These are phyloP conservation scores for Candida boidinii DNA, from an alignment of 805 yeast species.

Conservation along the genomic window DNA sequence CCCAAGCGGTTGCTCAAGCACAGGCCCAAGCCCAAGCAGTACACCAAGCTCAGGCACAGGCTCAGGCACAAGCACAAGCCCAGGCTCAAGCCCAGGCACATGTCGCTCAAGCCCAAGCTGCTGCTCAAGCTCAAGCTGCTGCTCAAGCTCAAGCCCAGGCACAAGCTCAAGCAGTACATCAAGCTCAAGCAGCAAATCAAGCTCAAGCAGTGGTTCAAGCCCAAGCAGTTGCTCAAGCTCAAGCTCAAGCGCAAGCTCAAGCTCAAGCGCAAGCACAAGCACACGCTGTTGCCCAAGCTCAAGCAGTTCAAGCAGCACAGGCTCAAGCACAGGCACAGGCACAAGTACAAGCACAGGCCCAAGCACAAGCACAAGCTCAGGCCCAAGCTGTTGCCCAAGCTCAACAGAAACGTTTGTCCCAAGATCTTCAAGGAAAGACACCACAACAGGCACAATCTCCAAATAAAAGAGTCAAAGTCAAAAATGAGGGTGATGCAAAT, in stretches of 20 bases:
- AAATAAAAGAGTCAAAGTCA: conserved; percentile 10
- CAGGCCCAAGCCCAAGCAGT: too few species aligned
- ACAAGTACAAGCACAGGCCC: conserved; percentile 9
- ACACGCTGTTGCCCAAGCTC: conserved; percentile 12
- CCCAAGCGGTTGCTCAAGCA: too few species aligned
- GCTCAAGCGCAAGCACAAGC: too few species aligned
- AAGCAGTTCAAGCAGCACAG: conserved; percentile 12
- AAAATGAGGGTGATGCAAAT: background rate
- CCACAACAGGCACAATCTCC: conserved; percentile 20
- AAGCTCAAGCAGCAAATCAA: conserved; percentile 13
- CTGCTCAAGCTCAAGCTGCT: conserved; percentile 15
- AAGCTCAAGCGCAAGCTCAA: conserved; percentile 12
- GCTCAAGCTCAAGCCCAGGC: conserved; percentile 7
- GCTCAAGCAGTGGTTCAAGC: conserved; percentile 16
- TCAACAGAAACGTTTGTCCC: too few species aligned
- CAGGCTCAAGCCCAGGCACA: too few species aligned
- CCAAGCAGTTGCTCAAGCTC: conserved; percentile 11
- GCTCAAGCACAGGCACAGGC: conserved; percentile 10
- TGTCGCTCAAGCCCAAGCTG: too few species aligned
- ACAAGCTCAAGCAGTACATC: conserved; percentile 16
- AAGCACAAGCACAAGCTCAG: conserved; percentile 4
- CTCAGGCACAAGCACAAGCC: too few species aligned
- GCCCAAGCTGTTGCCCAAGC: conserved; percentile 8
- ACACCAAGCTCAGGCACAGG: too few species aligned
- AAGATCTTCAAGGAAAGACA: conserved; percentile 14